Evolutionary conservation across 148 eudicot species (phyloP).

Genomic region (Vaccinium corymbosum): DNA sequence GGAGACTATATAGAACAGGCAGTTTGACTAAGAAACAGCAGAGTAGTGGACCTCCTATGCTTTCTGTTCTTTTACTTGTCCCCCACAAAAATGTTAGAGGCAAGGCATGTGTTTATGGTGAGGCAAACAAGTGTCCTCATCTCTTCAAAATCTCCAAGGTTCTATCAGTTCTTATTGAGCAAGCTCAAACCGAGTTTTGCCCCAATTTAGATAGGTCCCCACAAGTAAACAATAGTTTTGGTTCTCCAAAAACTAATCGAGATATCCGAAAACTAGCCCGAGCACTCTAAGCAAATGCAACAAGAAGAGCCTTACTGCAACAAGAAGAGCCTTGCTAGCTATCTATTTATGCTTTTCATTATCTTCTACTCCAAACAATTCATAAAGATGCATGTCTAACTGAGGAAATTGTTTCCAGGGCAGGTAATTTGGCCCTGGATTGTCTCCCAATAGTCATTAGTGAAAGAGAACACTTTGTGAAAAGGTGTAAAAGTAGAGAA

Average conservation of each 20-base stretch:
- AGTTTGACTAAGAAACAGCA: neutral
- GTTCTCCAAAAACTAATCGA: too few species aligned
- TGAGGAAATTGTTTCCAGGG: neutral
- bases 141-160: neutral
- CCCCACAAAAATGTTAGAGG: neutral
- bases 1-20: neutral
- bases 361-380: neutral
- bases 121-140: neutral
- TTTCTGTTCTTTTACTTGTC: neutral
- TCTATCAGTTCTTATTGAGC: neutral
- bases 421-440: neutral
- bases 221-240: too few species aligned
- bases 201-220: neutral
- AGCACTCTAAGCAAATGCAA: neutral
- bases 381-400: neutral
- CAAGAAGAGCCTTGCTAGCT: neutral
- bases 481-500: conserved; percentile 23
- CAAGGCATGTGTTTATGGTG: neutral
- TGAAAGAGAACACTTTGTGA: conserved; percentile 4
- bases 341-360: neutral
- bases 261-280: too few species aligned
- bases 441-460: neutral
- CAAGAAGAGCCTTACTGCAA: neutral
- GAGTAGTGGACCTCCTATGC: neutral
- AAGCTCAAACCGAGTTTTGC: neutral